A percentile compares a stretch with the other conserved stretches of the same genome.
Evolutionary conservation across 1,284 basidiomycete species (phyloP).

Genomic region (Mycena sp.): DNA sequence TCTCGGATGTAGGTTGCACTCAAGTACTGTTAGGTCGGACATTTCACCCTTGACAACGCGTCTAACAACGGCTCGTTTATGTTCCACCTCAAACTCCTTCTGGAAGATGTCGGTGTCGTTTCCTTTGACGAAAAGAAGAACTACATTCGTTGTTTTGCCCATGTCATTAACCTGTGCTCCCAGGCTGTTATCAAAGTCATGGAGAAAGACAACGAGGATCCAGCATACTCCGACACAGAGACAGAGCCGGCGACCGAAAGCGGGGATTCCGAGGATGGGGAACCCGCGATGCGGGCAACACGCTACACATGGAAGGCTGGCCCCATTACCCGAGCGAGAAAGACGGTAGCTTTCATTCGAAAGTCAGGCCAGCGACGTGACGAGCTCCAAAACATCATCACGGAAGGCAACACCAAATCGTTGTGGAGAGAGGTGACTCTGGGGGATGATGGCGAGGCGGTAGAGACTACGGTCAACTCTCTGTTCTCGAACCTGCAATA

Average conservation of each 20-base stretch:
- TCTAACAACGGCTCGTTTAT: slow-evolving; percentile 31
- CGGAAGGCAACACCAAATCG: slow-evolving; percentile 21
- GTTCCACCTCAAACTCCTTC: background rate
- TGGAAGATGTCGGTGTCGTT: background rate
- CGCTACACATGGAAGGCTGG: slow-evolving; percentile 3
- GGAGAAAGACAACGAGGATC: slow-evolving; percentile 5
- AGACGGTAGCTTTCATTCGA: slow-evolving; percentile 17
- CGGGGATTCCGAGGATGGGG: background rate
- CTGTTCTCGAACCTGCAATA: slow-evolving; percentile 6
- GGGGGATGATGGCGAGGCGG: background rate
- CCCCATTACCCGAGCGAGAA: slow-evolving; percentile 7
- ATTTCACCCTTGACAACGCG: slow-evolving; percentile 35
- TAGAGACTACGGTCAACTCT: slow-evolving; percentile 3
- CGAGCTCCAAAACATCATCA: slow-evolving; percentile 22
- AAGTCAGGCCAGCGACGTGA: slow-evolving; percentile 23
- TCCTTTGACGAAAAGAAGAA: slow-evolving; percentile 2
- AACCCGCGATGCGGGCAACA: background rate
- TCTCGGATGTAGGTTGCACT: background rate
- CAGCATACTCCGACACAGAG: slow-evolving; percentile 1
- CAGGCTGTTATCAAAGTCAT: slow-evolving; percentile 6
- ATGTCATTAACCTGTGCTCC: slow-evolving; percentile 16
- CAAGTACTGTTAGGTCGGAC: slow-evolving; percentile 18
- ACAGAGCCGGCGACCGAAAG: slow-evolving; percentile 5
- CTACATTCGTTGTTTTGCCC: slow-evolving; percentile 11
- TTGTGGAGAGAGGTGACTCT: slow-evolving; percentile 10